These are phyloP conservation scores for Ganoderma sinense DNA, from an alignment of 1,284 basidiomycete genomes.

Conservation along the genomic window DNA sequence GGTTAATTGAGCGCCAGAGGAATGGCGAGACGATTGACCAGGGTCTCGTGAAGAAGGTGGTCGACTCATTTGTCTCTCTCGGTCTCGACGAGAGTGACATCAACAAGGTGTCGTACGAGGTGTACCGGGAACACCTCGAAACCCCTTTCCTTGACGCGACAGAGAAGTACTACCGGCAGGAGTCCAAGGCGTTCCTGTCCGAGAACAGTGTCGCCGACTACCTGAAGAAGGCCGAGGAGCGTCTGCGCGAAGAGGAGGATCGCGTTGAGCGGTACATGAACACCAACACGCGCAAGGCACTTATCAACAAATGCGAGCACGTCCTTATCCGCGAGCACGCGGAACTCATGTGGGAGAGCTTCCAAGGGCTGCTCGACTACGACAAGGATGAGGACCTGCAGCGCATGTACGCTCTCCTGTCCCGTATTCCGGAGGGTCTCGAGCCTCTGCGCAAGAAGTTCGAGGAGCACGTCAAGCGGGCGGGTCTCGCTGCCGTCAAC, in stretches of 20 bases:
- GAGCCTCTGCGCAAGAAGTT: constrained; percentile 94
- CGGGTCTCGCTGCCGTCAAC: constrained; percentile 85
- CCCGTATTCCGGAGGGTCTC: constrained; percentile 89
- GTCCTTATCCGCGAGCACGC: constrained; percentile 92
- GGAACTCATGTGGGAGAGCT: constrained; percentile 93
- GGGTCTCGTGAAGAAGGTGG: constrained; percentile 93
- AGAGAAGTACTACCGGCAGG: constrained; percentile 90
- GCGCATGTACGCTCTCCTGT: constrained; percentile 94
- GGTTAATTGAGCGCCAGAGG: constrained; percentile 91
- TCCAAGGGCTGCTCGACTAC: constrained; percentile 91
- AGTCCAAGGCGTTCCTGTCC: constrained; percentile 91
- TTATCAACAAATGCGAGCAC: constrained; percentile 92
- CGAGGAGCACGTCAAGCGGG: constrained; percentile 93
- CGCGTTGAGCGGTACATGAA: constrained; percentile 96
- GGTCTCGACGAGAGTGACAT: constrained; percentile 93
- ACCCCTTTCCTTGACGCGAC: constrained; percentile 89
- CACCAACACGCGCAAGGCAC: constrained; percentile 84
- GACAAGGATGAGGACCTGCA: constrained; percentile 95
- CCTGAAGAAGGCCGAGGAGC: constrained; percentile 94
- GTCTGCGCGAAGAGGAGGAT: constrained; percentile 94
- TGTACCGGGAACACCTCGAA: constrained; percentile 95
- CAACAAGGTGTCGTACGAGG: constrained; percentile 92
- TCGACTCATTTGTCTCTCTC: constrained; percentile 96
- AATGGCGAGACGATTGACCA: constrained; percentile 97
- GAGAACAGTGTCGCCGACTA: constrained; percentile 96